A percentile compares a stretch with the other conserved stretches of the same genome.
These are phyloP conservation scores for Fraxinus dipetala DNA, from an alignment of 305 asterid species.

Conservation along the genomic window DNA sequence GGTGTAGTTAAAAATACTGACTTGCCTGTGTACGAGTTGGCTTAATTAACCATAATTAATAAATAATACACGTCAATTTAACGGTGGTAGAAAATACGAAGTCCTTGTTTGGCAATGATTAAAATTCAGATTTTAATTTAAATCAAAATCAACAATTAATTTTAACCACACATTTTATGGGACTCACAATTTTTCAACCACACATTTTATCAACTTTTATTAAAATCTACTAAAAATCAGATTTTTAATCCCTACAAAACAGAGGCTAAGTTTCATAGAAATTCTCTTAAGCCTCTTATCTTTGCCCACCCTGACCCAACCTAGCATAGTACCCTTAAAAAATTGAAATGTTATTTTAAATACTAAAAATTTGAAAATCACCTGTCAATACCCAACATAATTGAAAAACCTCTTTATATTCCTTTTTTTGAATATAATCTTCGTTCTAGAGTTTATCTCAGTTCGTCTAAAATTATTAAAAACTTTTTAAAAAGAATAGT, in stretches of 20 bases:
- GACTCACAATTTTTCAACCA: too few species aligned
- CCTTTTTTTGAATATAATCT: not conserved
- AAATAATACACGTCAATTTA: not conserved
- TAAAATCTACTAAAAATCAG: too few species aligned
- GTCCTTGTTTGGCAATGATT: too few species aligned
- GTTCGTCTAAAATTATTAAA: not conserved
- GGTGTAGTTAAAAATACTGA: not conserved
- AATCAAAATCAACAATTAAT: too few species aligned
- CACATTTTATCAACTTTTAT: too few species aligned
- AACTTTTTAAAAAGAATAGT: too few species aligned
- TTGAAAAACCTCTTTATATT: not conserved
- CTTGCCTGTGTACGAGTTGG: not conserved
- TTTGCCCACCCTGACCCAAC: not conserved
- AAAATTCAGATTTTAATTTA: too few species aligned
- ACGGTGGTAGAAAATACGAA: too few species aligned
- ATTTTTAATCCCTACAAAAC: too few species aligned
- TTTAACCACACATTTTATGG: too few species aligned
- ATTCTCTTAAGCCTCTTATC: not conserved
- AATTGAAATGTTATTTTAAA: not conserved
- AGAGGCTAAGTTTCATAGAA: not conserved
- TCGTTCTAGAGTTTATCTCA: not conserved
- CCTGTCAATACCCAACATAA: not conserved
- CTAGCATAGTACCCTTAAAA: not conserved
- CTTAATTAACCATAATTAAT: not conserved
- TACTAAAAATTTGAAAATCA: not conserved